A percentile compares a stretch with the other conserved stretches of the same genome.
Evolutionary conservation across 2,329 filamentous ascomycete species (phyloP).

Genomic region (Trichoderma sp.): DNA sequence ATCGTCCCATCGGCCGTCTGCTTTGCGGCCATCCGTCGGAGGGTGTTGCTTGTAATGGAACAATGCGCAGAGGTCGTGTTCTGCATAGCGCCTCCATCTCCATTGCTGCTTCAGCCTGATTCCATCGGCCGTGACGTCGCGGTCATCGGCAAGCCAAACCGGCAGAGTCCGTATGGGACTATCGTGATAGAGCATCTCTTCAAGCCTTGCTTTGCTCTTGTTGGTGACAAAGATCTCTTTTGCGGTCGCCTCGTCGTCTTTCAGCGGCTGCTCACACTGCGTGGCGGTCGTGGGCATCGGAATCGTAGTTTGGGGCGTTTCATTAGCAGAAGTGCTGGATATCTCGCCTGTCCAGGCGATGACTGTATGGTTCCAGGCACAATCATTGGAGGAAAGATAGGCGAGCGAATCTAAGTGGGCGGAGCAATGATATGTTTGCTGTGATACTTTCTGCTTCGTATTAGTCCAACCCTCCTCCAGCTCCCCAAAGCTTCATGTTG

Average conservation of each 20-base stretch:
- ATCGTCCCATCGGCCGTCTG: constrained; percentile 85
- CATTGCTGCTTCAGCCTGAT: constrained; percentile 77
- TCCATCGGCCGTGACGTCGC: constrained; percentile 55
- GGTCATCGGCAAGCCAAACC: constrained; percentile 83
- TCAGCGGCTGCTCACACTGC: neutral
- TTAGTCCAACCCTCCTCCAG: neutral
- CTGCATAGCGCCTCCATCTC: constrained; percentile 85
- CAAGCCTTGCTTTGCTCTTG: constrained; percentile 71
- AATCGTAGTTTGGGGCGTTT: neutral
- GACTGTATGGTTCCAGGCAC: constrained; percentile 85
- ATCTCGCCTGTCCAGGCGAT: constrained; percentile 96
- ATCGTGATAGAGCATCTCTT: constrained; percentile 71
- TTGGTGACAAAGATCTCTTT: constrained; percentile 50
- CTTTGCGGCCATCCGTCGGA: constrained; percentile 78
- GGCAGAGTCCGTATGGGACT: constrained; percentile 74
- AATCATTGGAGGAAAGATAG: constrained; percentile 74
- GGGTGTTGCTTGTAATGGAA: constrained; percentile 96
- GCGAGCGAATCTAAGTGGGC: constrained; percentile 88
- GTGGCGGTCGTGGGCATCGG: constrained; percentile 16
- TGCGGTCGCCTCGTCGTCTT: neutral
- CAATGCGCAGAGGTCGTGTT: constrained; percentile 87
- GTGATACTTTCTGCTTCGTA: neutral
- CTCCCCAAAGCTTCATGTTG: too few relatives aligned
- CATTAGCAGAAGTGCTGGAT: constrained; percentile 39
- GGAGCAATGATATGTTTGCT: constrained; percentile 75